Evolutionary conservation across 768 basidiomycete genomes (phyloP), one percentile per base, ranked within the genome.

Genomic region (Exidia glandulosa): DNA sequence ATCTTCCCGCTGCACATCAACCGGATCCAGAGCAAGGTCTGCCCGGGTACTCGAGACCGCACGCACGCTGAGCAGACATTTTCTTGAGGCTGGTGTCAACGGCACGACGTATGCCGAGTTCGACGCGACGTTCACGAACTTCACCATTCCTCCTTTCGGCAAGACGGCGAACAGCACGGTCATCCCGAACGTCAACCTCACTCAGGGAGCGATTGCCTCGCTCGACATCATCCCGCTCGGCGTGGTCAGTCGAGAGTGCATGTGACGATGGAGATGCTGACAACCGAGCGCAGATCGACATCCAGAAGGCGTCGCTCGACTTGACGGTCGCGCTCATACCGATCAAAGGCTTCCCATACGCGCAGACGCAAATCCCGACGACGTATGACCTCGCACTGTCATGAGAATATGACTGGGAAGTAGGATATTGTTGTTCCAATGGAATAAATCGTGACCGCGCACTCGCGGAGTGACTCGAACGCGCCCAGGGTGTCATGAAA

Each of bases 41-140:
- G n/a, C n/a, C n/a, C n/a, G n/a, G 16, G 16, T 45, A 23, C 41
- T 12, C 41, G 9, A 45, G 41, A 3, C 12, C 36, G 10, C 36
- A 37, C 19, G 10, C 10, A 37, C 36, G 36, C 12, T 19, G 36
- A 37, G 10, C 36, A 37, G 36, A 10, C 10, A 37, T 12, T 37
- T 10, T 3, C 36, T 10, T 12, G 23, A 85, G 62, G 73, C 74
- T 2, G 74, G 78, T 2, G 72, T 86, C 9, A 69, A 80, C 33
- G 83, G 81, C 1, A 65, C 72, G 36, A 76, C 73, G 1, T 88
- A 78, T 63, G 86, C 87, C 3, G 76, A 76, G 59, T 87, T 87
- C 68, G 74, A 75, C 34, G 78, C 81, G 61, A 45, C 74, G 3
- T 86, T 87, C 70, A 69, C 72, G 41, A 73, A 68, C 16, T 87